phyloP scores from a whole-genome alignment of 345 rosid species.

The Carallia brachiata region DNA sequence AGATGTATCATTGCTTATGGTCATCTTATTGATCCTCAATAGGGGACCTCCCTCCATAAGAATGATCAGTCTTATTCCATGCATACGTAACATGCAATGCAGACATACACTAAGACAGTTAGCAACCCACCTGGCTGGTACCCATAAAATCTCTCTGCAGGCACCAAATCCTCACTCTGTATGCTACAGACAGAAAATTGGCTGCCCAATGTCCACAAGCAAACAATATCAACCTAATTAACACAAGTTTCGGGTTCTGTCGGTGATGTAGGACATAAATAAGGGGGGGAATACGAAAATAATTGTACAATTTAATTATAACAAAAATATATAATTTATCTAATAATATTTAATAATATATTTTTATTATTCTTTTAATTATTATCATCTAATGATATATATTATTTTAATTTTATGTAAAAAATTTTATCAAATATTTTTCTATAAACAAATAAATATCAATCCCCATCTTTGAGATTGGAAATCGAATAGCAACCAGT shows the following conservation, averaged over 20 bases:
- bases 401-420: too few species aligned
- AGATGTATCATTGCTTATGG: constrained; percentile 10
- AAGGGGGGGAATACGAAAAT: too few species aligned
- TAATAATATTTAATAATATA: too few species aligned
- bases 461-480: constrained; percentile 7
- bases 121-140: constrained; percentile 40
- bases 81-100: constrained; percentile 22
- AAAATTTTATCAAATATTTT: too few species aligned
- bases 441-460: background rate
- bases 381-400: too few species aligned
- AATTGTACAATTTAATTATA: too few species aligned
- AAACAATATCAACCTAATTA: constrained; percentile 21
- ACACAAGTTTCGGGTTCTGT: too few species aligned
- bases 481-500: background rate
- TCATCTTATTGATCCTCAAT: constrained; percentile 15
- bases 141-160: constrained; percentile 34
- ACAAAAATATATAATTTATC: too few species aligned
- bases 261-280: too few species aligned
- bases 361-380: too few species aligned
- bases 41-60: constrained; percentile 1
- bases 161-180: constrained; percentile 37
- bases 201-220: constrained; percentile 30
- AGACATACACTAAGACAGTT: constrained; percentile 19
- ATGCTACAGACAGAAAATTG: constrained; percentile 25
- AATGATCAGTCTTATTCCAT: constrained; percentile 25